Conservation (phyloP, 305 asterid genomes). For the Plantago lanceolata region DNA sequence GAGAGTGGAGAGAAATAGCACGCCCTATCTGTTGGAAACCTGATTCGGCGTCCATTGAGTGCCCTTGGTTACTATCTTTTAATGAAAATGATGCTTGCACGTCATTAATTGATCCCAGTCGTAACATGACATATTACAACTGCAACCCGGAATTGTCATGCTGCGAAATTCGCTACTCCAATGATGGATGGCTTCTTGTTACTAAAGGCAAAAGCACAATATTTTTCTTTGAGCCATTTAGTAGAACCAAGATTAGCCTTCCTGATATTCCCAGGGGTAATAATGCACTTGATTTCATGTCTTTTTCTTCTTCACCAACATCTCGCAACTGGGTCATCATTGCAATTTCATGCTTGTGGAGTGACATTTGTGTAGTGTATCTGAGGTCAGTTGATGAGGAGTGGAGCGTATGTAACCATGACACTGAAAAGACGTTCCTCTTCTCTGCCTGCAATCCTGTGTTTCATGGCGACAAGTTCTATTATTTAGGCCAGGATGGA, state of each 20-base stretch:
- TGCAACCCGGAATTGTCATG: not conserved
- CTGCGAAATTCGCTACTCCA: not conserved
- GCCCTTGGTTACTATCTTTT: not conserved
- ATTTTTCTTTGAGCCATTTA: not conserved
- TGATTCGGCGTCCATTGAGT: not conserved
- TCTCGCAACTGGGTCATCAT: not conserved
- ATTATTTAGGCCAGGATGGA: not conserved
- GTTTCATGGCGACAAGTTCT: constrained; percentile 1
- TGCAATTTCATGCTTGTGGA: not conserved
- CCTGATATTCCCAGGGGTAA: not conserved
- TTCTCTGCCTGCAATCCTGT: not conserved
- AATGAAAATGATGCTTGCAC: not conserved
- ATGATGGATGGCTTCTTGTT: constrained; percentile 3
- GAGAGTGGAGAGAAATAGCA: not conserved
- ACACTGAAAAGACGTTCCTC: not conserved
- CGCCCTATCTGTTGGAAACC: not conserved
- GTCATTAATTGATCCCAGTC: not conserved
- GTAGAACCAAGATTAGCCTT: constrained; percentile 1
- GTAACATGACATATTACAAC: not conserved
- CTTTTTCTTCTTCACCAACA: constrained; percentile 5
- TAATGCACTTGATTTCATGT: not conserved
- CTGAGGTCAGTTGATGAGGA: not conserved
- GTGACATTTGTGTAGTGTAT: not conserved
- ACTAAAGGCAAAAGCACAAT: not conserved
- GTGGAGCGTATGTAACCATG: not conserved